These are phyloP conservation scores for Sporothrix humicola DNA, from an alignment of 2,329 filamentous ascomycete genomes.

Conservation along the genomic window DNA sequence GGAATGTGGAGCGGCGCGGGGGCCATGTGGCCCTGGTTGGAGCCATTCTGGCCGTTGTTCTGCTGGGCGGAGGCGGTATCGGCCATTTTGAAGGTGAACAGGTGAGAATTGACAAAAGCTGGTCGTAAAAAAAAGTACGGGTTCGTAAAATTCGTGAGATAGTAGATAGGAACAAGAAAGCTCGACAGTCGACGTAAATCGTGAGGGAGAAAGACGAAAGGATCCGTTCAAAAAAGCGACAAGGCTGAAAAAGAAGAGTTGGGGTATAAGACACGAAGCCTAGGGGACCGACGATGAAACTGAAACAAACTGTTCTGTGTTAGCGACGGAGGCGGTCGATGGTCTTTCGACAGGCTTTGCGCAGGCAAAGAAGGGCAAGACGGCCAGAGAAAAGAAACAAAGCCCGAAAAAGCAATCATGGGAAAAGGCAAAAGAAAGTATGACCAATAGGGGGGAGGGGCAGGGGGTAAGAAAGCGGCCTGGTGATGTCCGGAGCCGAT, in stretches of 20 bases:
- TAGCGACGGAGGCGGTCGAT: not conserved
- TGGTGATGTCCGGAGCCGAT: not conserved
- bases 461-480: not conserved
- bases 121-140: slow-evolving; percentile 2
- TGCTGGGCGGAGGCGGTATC: slow-evolving; percentile 74
- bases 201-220: not conserved
- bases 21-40: slow-evolving; percentile 78
- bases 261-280: slow-evolving; percentile 31
- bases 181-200: slow-evolving; percentile 35
- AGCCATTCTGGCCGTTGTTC: slow-evolving; percentile 70
- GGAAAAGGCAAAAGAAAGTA: not conserved
- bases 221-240: slow-evolving; percentile 24
- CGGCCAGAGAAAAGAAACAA: not conserved
- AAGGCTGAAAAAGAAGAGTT: slow-evolving; percentile 26
- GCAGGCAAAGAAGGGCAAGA: not conserved
- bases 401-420: not conserved
- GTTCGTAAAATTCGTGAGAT: slow-evolving; percentile 34
- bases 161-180: slow-evolving; percentile 46
- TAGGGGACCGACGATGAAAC: slow-evolving; percentile 13
- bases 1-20: slow-evolving; percentile 92
- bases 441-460: too few species aligned
- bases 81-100: slow-evolving; percentile 66
- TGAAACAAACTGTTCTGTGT: slow-evolving; percentile 24
- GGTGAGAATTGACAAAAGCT: slow-evolving; percentile 12
- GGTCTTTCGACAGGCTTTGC: not conserved